Evolutionary conservation across 2,329 filamentous ascomycete genomes (phyloP).

Genomic region (Verticillium nonalfalfae): DNA sequence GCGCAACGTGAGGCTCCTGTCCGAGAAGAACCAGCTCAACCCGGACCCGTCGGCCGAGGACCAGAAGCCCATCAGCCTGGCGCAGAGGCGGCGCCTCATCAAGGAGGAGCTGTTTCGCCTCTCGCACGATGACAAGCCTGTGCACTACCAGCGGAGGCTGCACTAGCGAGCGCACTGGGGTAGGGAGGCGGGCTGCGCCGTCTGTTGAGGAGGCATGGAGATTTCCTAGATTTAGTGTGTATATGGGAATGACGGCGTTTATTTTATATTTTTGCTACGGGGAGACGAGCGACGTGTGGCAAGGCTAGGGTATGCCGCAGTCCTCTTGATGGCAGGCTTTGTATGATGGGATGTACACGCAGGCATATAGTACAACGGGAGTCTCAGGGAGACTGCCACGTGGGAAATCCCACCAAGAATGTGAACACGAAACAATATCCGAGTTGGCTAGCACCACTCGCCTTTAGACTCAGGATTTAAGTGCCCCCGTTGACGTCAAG

Average conservation of each 20-base stretch:
- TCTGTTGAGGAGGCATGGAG: too few relatives aligned
- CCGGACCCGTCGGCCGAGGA: slow-evolving; percentile 28
- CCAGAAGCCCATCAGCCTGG: slow-evolving; percentile 41
- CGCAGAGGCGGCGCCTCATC: slow-evolving; percentile 49
- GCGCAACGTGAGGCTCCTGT: slow-evolving; percentile 3
- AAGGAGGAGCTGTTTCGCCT: slow-evolving; percentile 49
- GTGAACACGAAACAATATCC: too few relatives aligned
- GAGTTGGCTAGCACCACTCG: too few relatives aligned
- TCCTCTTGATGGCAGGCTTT: neutral
- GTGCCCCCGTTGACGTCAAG: too few relatives aligned
- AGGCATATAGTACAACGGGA: neutral
- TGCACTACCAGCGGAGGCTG: slow-evolving; percentile 49
- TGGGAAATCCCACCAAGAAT: neutral
- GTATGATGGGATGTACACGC: neutral
- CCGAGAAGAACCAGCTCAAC: slow-evolving; percentile 15
- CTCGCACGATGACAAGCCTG: slow-evolving; percentile 36
- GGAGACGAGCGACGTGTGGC: neutral
- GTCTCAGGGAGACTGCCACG: too few relatives aligned
- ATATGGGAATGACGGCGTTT: too few relatives aligned
- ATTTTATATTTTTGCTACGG: too few relatives aligned
- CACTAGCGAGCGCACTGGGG: slow-evolving; percentile 35
- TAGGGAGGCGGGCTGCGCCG: too few relatives aligned
- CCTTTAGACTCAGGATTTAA: too few relatives aligned
- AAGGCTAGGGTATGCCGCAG: neutral
- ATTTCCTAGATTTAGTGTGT: too few relatives aligned